These are phyloP conservation scores for Grigorovia jiainica DNA, from an alignment of 805 yeast species.

Conservation along the genomic window DNA sequence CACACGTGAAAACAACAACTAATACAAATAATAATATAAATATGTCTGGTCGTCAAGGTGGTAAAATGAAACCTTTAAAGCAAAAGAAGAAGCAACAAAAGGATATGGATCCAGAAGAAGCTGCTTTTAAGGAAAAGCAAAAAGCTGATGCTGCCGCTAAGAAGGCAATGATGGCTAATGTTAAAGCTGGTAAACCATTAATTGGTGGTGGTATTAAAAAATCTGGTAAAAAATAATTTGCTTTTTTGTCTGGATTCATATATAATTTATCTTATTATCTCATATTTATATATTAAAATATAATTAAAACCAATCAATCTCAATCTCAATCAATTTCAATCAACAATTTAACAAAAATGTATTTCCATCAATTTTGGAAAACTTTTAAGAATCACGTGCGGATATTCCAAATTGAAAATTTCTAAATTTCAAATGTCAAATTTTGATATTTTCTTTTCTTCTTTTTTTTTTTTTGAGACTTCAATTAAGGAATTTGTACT, in stretches of 20 bases:
- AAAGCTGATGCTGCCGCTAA: slow-evolving; percentile 90
- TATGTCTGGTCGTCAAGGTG: slow-evolving; percentile 97
- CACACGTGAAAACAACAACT: neutral
- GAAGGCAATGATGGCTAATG: slow-evolving; percentile 81
- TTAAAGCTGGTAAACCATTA: slow-evolving; percentile 83
- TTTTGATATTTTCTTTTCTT: too few relatives aligned
- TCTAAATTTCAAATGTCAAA: too few relatives aligned
- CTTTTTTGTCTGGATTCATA: neutral
- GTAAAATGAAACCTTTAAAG: slow-evolving; percentile 72
- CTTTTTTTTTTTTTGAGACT: too few relatives aligned
- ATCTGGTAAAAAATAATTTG: slow-evolving; percentile 56
- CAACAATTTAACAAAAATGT: too few relatives aligned
- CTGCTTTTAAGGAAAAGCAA: slow-evolving; percentile 87
- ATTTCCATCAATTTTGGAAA: too few relatives aligned
- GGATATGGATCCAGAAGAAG: slow-evolving; percentile 76
- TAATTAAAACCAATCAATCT: too few relatives aligned
- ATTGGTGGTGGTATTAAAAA: slow-evolving; percentile 94
- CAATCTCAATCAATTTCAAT: too few relatives aligned
- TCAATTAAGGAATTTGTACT: too few relatives aligned
- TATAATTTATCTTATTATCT: neutral
- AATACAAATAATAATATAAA: neutral
- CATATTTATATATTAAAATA: too few relatives aligned
- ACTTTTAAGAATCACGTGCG: too few relatives aligned
- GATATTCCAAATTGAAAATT: too few relatives aligned
- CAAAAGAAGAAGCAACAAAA: slow-evolving; percentile 72